phyloP scores from a whole-genome alignment of 2,329 filamentous ascomycete species.

The Aureobasidium melanogenum region DNA sequence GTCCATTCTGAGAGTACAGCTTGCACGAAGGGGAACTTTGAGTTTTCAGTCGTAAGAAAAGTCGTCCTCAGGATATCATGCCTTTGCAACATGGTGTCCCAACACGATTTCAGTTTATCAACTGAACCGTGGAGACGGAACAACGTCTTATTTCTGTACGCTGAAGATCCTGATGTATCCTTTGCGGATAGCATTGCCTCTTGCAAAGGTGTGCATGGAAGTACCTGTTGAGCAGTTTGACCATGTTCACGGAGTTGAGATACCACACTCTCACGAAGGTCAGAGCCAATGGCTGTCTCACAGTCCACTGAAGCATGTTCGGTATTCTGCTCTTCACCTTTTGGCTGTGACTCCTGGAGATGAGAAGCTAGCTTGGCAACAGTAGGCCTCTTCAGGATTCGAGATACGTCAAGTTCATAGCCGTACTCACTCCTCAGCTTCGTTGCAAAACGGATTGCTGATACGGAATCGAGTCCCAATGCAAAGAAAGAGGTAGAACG shows the following conservation, averaged over 20 bases:
- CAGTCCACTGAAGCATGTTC: background rate
- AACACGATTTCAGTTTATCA: slow-evolving; percentile 47
- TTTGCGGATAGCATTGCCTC: slow-evolving; percentile 72
- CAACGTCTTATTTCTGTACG: slow-evolving; percentile 66
- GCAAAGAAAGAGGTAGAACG: slow-evolving; percentile 65
- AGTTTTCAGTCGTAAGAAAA: slow-evolving; percentile 58
- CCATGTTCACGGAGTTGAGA: slow-evolving; percentile 17
- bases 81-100: slow-evolving; percentile 52
- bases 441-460: slow-evolving; percentile 62
- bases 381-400: slow-evolving; percentile 59
- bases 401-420: slow-evolving; percentile 53
- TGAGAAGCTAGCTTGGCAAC: slow-evolving; percentile 50
- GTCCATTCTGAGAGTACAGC: slow-evolving; percentile 50
- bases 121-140: slow-evolving; percentile 50
- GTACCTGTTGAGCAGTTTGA: slow-evolving; percentile 43
- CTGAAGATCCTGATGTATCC: slow-evolving; percentile 32
- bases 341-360: slow-evolving; percentile 20
- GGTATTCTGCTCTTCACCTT: background rate
- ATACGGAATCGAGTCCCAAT: slow-evolving; percentile 77
- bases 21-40: slow-evolving; percentile 59
- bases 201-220: slow-evolving; percentile 81
- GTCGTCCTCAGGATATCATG: slow-evolving; percentile 72
- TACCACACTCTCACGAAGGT: slow-evolving; percentile 4
- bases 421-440: slow-evolving; percentile 43
- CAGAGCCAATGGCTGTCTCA: background rate